These are phyloP conservation scores for Linderina pennispora DNA, from an alignment of 192 early-diverging fungal species.

Conservation along the genomic window DNA sequence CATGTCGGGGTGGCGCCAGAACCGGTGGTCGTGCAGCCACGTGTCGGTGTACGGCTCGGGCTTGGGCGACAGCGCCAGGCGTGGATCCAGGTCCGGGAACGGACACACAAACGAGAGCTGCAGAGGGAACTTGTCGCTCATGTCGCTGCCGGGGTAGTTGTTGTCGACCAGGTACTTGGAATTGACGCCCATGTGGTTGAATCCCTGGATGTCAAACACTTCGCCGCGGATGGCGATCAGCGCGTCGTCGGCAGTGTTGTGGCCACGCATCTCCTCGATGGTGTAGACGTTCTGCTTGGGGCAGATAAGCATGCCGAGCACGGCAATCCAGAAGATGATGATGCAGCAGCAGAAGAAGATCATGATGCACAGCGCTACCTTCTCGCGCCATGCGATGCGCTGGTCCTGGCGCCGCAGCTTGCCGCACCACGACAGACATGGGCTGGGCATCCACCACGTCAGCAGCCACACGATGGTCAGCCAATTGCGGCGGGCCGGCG, in stretches of 20 bases:
- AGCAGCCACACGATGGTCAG: slow-evolving; percentile 69
- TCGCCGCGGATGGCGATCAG: slow-evolving; percentile 70
- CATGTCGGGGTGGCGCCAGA: slow-evolving; percentile 49
- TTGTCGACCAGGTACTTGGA: slow-evolving; percentile 42
- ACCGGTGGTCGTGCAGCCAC: slow-evolving; percentile 63
- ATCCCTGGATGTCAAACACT: slow-evolving; percentile 69
- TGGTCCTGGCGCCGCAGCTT: slow-evolving; percentile 70
- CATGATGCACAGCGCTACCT: slow-evolving; percentile 82
- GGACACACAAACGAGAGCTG: slow-evolving; percentile 54
- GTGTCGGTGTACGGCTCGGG: slow-evolving; percentile 55
- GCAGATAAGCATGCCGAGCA: slow-evolving; percentile 66
- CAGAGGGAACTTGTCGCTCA: slow-evolving; percentile 64
- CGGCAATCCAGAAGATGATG: slow-evolving; percentile 81
- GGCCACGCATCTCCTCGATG: slow-evolving; percentile 58
- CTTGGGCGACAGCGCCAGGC: slow-evolving; percentile 46
- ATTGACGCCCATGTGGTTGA: slow-evolving; percentile 52
- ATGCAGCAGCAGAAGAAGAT: slow-evolving; percentile 68
- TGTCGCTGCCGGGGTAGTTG: slow-evolving; percentile 63
- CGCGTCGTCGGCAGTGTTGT: slow-evolving; percentile 52
- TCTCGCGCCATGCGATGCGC: slow-evolving; percentile 95
- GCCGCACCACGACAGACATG: slow-evolving; percentile 61
- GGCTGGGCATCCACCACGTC: slow-evolving; percentile 74
- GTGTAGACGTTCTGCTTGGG: slow-evolving; percentile 67
- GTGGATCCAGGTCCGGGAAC: slow-evolving; percentile 47
- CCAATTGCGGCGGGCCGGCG: slow-evolving; percentile 61